Evolutionary conservation across 352 stramenopile genomes (phyloP), one percentile per base, ranked within the genome.

Genomic region (Globisporangium viniferum): DNA sequence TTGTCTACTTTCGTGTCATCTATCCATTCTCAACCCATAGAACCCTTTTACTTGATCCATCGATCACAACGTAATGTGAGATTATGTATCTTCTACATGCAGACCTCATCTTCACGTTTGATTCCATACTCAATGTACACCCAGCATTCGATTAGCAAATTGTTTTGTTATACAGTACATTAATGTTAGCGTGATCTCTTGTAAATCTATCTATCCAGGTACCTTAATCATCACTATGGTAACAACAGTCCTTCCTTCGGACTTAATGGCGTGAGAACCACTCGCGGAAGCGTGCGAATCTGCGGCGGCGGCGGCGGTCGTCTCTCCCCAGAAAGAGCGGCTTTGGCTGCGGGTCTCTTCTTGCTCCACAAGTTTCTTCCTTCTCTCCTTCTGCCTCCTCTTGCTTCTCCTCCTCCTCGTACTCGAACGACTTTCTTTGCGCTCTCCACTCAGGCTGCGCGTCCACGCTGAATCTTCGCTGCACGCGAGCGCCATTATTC

Each of bases 281-380:
- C 48, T 57, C 51, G 41, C 65, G 63, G 20, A 66, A 33, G 27
- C 46, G 46, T 20, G 61, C 10, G 48, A 66, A 66, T 15, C 48
- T 33, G 10, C n/a, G 48, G 6, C 49, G 48, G 6, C 49, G 61
- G 27, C 39, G 44, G 5, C 18, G 36, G 20, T 14, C 6, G 2
- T 51, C 31, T 53, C 15, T 22, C 57, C 1, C n/a, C n/a, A 35
- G 33, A 9, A 5, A 36, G 33, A 36, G 35, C 27, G 20, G 12
- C 35, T 49, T 51, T 12, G 33, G 29, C n/a, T 39, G 33, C 24
- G 27, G 18, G 24, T 65, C 44, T 27, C 15, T 12, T n/a, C 14
- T 2, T n/a, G 27, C 29, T 18, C 2, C 29, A 14, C 29, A 1
- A 5, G 44, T 29, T 20, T 8, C 29, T 18, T 59, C 14, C 27